Evolutionary conservation across 2,329 filamentous ascomycete species (phyloP).

Genomic region (Rosellinia necatrix): DNA sequence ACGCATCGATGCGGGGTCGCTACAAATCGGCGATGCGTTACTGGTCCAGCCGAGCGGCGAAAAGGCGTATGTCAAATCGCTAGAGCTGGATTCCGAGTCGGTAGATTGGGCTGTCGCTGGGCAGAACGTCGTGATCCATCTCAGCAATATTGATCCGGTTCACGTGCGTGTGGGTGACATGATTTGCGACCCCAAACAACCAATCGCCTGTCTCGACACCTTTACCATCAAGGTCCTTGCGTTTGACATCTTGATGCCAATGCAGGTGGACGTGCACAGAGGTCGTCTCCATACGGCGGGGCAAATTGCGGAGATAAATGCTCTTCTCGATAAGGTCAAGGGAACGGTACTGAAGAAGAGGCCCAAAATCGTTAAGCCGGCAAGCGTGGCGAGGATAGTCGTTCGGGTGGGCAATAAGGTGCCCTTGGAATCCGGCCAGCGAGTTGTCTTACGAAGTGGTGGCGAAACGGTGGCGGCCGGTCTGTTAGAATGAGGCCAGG

Average conservation of each 20-base stretch:
- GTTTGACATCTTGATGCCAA: slow-evolving; percentile 87
- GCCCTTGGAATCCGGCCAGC: slow-evolving; percentile 78
- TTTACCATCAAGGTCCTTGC: slow-evolving; percentile 86
- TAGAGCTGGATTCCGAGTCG: slow-evolving; percentile 74
- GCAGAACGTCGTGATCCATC: slow-evolving; percentile 83
- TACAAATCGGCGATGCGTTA: slow-evolving; percentile 84
- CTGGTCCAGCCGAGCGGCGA: slow-evolving; percentile 81
- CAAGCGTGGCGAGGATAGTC: slow-evolving; percentile 73
- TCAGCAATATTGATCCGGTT: slow-evolving; percentile 81
- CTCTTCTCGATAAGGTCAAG: slow-evolving; percentile 76
- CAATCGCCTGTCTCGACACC: slow-evolving; percentile 71
- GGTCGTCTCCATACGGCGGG: slow-evolving; percentile 82
- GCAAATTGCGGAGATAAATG: slow-evolving; percentile 71
- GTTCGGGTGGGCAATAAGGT: slow-evolving; percentile 75
- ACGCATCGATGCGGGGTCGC: slow-evolving; percentile 78
- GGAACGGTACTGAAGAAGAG: slow-evolving; percentile 81
- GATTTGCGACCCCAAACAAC: slow-evolving; percentile 70
- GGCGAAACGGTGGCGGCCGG: slow-evolving; percentile 89
- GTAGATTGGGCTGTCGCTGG: slow-evolving; percentile 92
- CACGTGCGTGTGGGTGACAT: slow-evolving; percentile 86
- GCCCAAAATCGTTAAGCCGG: slow-evolving; percentile 82
- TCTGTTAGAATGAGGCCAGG: slow-evolving; percentile 66
- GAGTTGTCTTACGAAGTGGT: slow-evolving; percentile 78
- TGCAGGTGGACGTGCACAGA: slow-evolving; percentile 85
- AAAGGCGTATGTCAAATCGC: slow-evolving; percentile 77